Base-by-base conservation (phyloP, 805 yeast species). In the Nakazawaea peltata region DNA sequence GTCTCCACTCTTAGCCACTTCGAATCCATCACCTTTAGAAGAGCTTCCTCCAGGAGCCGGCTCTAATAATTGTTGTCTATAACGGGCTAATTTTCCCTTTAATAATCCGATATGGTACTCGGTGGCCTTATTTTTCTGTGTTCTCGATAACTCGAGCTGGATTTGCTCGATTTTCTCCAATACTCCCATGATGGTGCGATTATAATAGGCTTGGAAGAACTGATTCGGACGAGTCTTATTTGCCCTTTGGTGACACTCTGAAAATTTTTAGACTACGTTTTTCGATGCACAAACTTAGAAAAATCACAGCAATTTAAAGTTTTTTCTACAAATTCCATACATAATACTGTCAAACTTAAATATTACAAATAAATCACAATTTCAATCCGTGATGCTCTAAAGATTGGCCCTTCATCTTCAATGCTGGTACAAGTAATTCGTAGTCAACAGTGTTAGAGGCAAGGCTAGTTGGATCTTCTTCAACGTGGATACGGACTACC, bases 71-170 rank as follows among this genome's bases (percentile, higher is more conserved):
- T 90, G 95, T 50, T 94, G 79, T 53, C 97, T 73, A 51, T 83
- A 83, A 44, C 94, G 70, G 8, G 98, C 98, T 28, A 92, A 71
- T 56, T 90, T 92, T 36, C 97, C 98, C 60, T 90, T 88, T 36
- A 92, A 66, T 17, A 90, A 71, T 44, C 98, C 97, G 51, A 90
- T 70, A 56, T 90, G 98, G 58, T 92, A 88, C 65, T 90, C 97
- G 1, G 98, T 90, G 43, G 98, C 97, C 61, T 90, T 90, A 54
- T 90, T 90, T 66, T 92, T 90, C 56, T 90, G 98, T 22, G 98
- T 90, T 42, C 96, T 72, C 23, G 95, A 75, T 68, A 90, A 77
- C 58, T 90, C 98, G 61, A 79, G 86, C 61, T 88, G 94, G 60
- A 90, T 87, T 61, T 79, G 85, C 41, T 77, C 77, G 48, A 87